Base-by-base conservation (phyloP, 495 filamentous ascomycete species). In the Lophiostoma macrostomum region DNA sequence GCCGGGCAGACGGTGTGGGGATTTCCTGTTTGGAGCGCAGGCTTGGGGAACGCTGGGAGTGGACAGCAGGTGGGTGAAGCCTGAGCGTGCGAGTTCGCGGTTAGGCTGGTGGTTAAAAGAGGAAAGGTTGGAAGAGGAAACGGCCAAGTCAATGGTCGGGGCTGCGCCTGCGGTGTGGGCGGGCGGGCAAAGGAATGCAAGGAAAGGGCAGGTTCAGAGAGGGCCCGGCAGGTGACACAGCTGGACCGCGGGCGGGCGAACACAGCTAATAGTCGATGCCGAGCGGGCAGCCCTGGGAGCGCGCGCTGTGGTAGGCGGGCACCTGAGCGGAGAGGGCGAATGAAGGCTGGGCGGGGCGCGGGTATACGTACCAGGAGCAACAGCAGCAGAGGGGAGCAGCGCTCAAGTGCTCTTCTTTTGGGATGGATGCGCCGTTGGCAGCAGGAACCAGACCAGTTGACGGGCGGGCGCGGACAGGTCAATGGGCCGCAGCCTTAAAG, bases 11-110 rank as follows among this genome's bases (percentile, higher is more conserved):
- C 14, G 63, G 56, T 62, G 55, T 64, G 62, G 62, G 62, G 61
- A 64, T 60, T 65, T 35, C 53, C 61, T 55, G 32, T 59, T 67
- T 67, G 58, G 61, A 58, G 54, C 16, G 34, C n/a, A 31, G 37
- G 39, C 38, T 16, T 35, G n/a, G 28, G 20, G 50, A 18, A 22
- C 22, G 18, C 28, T 23, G 49, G 37, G 36, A 42, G 49, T 27
- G 22, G 16, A 25, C 24, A 34, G 42, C 44, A 55, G 57, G 47
- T 43, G 13, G 35, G 32, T 40, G 29, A 12, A 25, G 56, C 20
- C 19, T 6, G 13, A 32, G 23, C 18, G 19, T 41, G 48, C 13
- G 38, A 39, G 58, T 20, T 16, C 31, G 35, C 30, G 34, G 58
- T 56, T 48, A 38, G 47, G 25, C 47, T 48, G 39, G 53, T 32